Base-by-base conservation (phyloP, 768 basidiomycete species). In the Trametes elegans region DNA sequence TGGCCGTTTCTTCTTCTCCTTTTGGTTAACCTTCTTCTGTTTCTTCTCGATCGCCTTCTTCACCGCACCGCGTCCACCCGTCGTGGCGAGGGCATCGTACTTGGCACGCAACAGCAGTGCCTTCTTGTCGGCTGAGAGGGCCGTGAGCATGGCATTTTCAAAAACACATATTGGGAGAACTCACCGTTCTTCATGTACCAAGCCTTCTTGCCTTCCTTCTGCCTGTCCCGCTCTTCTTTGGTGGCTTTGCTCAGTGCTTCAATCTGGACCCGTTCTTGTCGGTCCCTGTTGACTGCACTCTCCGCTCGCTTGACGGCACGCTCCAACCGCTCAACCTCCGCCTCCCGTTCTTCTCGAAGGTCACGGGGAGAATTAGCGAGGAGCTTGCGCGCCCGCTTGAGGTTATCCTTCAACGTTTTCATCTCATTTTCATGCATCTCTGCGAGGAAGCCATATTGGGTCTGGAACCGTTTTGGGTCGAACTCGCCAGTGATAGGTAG, bases 21-120 rank as follows among this genome's bases (percentile, higher is more conserved):
- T 93, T 70, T 93, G 90, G 46, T 79, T 79, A 18, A 87, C 74
- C 76, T 94, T 96, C 70, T 83, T 90, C 71, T 90, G 85, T 69
- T 85, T 93, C 79, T 90, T 95, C 63, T 90, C 90, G 26, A 96
- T 84, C 5, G 83, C 90, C 70, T 88, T 93, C 67, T 88, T 90
- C 48, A 95, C 89, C 0, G 92, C 91, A 3, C 77, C 72, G 60
- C 82, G 84, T 7, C 95, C 93, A 4, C 93, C 93, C 52, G 80
- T 74, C 16, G 79, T 78, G 5, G 88, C 85, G 38, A 94, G 76
- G 7, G 87, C 87, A 23, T 93, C 87, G 67, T 89, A 91, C 54
- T 86, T 80, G 14, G 93, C 89, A 49, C 84, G 82, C 52, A 83
- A 71, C 0, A 96, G 63, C 24, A 93, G 61, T 50, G 86, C 79